Percentiles rank a stretch among this genome's conserved stretches.
Evolutionary conservation across 495 filamentous ascomycete species (phyloP).

Genomic region (Daldinia concentrica): DNA sequence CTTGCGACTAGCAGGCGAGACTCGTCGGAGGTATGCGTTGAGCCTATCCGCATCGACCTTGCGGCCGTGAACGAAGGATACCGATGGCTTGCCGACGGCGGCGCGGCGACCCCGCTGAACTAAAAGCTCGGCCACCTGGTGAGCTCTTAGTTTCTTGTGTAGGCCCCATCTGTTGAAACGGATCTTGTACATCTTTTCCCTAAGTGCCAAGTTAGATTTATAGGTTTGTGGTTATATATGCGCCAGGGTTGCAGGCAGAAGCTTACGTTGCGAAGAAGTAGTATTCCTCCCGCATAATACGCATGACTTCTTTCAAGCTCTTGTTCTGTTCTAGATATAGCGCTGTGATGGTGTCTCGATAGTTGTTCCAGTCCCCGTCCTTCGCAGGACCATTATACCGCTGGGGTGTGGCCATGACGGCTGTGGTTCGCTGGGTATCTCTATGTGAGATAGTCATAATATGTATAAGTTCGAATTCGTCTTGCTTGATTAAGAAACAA

Average conservation of each 20-base stretch:
- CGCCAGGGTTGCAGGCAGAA: not conserved
- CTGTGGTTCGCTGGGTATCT: not conserved
- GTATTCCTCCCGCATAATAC: conserved; percentile 41
- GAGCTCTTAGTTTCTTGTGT: conserved; percentile 37
- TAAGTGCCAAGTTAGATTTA: conserved; percentile 14
- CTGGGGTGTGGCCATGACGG: conserved; percentile 18
- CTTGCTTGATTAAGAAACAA: not conserved
- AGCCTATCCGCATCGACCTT: conserved; percentile 51
- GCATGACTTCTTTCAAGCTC: conserved; percentile 43
- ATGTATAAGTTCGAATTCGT: not conserved
- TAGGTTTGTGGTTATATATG: not conserved
- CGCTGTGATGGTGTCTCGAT: conserved; percentile 37
- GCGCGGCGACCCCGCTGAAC: conserved; percentile 31
- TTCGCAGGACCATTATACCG: conserved; percentile 34
- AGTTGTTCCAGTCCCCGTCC: conserved; percentile 39
- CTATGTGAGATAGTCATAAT: conserved; percentile 25
- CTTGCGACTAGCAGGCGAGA: conserved; percentile 27
- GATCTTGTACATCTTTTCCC: conserved; percentile 42
- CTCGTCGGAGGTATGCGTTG: conserved; percentile 42
- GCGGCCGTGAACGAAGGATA: conserved; percentile 58
- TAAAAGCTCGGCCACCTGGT: conserved; percentile 38
- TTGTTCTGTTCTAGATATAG: conserved; percentile 41
- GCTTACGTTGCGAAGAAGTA: conserved; percentile 43
- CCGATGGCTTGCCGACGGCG: conserved; percentile 48
- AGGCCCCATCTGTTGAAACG: conserved; percentile 42